Conservation (phyloP, 345 rosid species). For the Physaria fendleri region DNA sequence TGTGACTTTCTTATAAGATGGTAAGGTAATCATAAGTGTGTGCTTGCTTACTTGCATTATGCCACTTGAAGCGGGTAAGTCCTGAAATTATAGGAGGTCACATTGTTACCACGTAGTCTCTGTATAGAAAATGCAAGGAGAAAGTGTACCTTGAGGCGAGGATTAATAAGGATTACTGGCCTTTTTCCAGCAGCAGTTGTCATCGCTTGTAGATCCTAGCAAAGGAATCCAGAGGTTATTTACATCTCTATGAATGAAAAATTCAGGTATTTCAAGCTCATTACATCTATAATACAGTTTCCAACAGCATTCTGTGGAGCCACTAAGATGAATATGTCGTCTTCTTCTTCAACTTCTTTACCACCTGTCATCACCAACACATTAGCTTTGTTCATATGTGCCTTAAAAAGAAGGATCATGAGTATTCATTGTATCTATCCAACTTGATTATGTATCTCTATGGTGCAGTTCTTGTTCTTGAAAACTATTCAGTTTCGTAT, state of each 20-base stretch:
- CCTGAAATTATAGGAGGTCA: constrained; percentile 42
- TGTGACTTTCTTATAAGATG: not conserved
- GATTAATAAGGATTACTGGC: constrained; percentile 84
- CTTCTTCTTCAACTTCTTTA: constrained; percentile 75
- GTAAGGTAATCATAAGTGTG: not conserved
- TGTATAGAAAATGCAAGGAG: not conserved
- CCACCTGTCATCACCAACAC: constrained; percentile 40
- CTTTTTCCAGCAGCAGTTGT: constrained; percentile 82
- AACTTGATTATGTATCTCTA: not conserved
- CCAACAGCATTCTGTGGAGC: constrained; percentile 99
- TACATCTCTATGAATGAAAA: not conserved
- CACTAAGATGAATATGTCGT: constrained; percentile 81
- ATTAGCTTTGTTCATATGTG: constrained; percentile 12
- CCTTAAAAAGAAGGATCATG: not conserved
- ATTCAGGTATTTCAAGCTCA: constrained; percentile 10
- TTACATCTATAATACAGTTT: constrained; percentile 87
- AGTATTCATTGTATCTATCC: not conserved
- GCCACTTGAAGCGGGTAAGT: constrained; percentile 86
- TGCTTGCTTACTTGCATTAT: constrained; percentile 80
- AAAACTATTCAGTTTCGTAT: not conserved
- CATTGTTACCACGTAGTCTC: not conserved
- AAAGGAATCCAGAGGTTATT: not conserved
- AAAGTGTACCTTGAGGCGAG: constrained; percentile 64
- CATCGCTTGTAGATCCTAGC: constrained; percentile 87
- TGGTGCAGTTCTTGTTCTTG: constrained; percentile 1